Evolutionary conservation across 78 protist species (phyloP).

Genomic region (Chrysochromulina parva): DNA sequence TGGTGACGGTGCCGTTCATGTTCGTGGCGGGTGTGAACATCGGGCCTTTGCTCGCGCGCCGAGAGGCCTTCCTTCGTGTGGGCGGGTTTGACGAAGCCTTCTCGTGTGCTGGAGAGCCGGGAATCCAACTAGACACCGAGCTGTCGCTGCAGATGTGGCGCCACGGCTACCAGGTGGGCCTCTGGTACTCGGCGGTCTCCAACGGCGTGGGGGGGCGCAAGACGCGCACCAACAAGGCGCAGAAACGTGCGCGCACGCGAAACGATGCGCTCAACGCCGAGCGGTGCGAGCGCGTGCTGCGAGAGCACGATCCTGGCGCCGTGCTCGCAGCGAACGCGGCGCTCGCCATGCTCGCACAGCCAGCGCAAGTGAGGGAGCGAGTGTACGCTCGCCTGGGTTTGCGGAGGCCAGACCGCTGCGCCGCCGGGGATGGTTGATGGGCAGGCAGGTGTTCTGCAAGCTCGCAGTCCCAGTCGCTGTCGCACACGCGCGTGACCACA

Average conservation of each 20-base stretch:
- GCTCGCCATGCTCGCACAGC: neutral
- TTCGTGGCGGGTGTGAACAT: constrained; percentile 3
- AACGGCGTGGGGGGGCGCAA: constrained; percentile 11
- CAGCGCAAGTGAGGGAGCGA: too few species aligned
- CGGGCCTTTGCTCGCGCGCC: neutral
- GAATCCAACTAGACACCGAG: neutral
- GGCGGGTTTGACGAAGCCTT: neutral
- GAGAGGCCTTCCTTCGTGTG: neutral
- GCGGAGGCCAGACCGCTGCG: too few species aligned
- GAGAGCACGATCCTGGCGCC: neutral
- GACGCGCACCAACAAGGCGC: neutral
- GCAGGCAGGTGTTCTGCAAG: too few species aligned
- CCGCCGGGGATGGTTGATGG: too few species aligned
- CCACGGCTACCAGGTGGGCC: neutral
- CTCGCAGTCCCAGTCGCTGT: too few species aligned
- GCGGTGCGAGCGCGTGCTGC: neutral
- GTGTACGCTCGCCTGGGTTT: too few species aligned
- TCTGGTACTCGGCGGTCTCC: constrained; percentile 1
- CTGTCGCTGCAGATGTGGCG: neutral
- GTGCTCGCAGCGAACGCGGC: neutral
- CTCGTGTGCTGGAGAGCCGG: neutral
- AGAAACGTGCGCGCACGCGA: neutral
- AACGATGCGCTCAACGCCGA: neutral
- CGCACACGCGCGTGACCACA: too few species aligned
- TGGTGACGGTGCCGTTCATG: neutral